Percentiles rank a stretch among this genome's conserved stretches.
Evolutionary conservation across 2,329 filamentous ascomycete species (phyloP).

Genomic region (Apiospora saccharicola): DNA sequence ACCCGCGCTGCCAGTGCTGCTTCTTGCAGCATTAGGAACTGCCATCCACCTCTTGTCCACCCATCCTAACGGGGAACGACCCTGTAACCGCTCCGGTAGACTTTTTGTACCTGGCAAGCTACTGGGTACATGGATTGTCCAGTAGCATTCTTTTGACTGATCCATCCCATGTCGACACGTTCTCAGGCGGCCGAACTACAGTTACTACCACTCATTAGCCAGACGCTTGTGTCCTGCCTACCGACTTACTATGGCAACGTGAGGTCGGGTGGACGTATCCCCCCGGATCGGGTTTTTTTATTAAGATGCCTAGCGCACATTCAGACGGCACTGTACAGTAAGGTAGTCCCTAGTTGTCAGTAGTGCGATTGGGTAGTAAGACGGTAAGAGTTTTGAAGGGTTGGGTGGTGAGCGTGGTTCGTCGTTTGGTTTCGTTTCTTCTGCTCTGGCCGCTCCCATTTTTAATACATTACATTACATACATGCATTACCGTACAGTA

Average conservation of each 20-base stretch:
- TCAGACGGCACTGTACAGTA: neutral
- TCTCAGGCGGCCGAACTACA: neutral
- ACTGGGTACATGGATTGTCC: conserved; percentile 15
- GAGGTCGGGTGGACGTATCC: conserved; percentile 8
- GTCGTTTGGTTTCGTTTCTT: conserved; percentile 3
- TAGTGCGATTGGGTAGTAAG: neutral
- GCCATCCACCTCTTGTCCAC: conserved; percentile 12
- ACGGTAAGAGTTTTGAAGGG: neutral
- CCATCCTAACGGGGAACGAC: conserved; percentile 5
- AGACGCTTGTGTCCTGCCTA: neutral
- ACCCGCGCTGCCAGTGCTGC: conserved; percentile 13
- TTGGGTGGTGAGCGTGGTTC: neutral
- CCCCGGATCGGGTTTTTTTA: neutral
- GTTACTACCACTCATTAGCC: neutral
- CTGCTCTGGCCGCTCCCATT: neutral
- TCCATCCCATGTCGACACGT: conserved; percentile 13
- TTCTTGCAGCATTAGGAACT: conserved; percentile 17
- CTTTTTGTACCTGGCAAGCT: conserved; percentile 8
- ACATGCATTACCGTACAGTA: neutral
- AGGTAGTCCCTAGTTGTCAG: neutral
- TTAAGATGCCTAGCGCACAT: neutral
- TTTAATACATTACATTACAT: neutral
- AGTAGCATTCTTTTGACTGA: neutral
- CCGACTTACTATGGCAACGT: neutral
- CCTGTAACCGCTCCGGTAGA: neutral